phyloP scores from a whole-genome alignment of 176 grass and related monocot species.

The Aechmea fasciata region DNA sequence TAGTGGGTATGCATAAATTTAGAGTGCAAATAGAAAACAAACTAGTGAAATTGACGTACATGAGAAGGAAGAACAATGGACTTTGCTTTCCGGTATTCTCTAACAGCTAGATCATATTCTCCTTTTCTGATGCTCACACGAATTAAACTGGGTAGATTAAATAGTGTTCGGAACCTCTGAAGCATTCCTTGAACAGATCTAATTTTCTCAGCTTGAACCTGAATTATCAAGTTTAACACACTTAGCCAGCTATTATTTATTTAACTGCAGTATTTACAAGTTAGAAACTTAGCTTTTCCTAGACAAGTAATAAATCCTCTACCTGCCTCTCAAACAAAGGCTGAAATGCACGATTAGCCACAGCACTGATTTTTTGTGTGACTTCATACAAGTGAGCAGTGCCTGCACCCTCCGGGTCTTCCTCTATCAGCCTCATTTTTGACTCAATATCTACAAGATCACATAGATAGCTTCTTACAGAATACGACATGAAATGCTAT shows the following conservation, averaged over 20 bases:
- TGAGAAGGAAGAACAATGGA: slow-evolving; percentile 99
- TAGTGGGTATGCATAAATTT: too few species aligned
- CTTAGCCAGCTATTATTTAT: slow-evolving; percentile 19
- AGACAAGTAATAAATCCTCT: slow-evolving; percentile 20
- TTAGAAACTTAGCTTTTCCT: slow-evolving; percentile 3
- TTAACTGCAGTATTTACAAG: not conserved
- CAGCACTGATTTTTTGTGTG: slow-evolving; percentile 76
- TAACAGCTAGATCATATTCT: slow-evolving; percentile 98
- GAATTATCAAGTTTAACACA: slow-evolving; percentile 26
- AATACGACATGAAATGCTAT: slow-evolving; percentile 10
- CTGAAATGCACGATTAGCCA: slow-evolving; percentile 88
- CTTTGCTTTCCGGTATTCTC: slow-evolving; percentile 99
- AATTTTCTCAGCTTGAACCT: slow-evolving; percentile 99
- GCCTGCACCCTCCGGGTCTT: slow-evolving; percentile 94
- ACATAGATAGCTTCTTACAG: not conserved
- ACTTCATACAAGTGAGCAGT: slow-evolving; percentile 74
- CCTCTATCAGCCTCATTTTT: slow-evolving; percentile 96
- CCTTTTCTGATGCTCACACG: slow-evolving; percentile 95
- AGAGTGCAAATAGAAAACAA: slow-evolving; percentile 4
- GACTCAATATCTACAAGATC: slow-evolving; percentile 71
- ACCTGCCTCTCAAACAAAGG: slow-evolving; percentile 99
- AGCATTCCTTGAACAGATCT: slow-evolving; percentile 99
- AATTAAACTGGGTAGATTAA: slow-evolving; percentile 91
- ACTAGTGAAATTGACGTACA: slow-evolving; percentile 28
- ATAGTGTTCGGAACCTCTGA: slow-evolving; percentile 95